Conservation (phyloP, 495 filamentous ascomycete species). For the Parachaetomium inaequale region DNA sequence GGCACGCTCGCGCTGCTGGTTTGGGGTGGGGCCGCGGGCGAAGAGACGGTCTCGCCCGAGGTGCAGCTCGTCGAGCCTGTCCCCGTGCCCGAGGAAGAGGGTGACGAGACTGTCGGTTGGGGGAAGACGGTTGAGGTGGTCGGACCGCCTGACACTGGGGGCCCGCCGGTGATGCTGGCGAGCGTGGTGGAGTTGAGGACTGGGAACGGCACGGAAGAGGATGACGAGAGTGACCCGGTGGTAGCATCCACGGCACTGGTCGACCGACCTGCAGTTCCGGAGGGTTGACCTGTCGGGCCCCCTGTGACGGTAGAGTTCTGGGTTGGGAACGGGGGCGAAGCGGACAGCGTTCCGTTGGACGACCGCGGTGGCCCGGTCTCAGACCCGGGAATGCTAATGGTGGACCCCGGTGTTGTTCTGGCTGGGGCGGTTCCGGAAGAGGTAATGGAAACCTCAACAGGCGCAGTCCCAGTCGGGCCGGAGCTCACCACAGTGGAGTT, state of each 20-base stretch:
- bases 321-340: too few species aligned
- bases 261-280: not conserved
- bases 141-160: too few species aligned
- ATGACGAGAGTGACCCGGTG: not conserved
- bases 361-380: too few species aligned
- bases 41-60: not conserved
- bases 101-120: too few species aligned
- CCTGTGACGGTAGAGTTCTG: too few species aligned
- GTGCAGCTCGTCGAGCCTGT: not conserved
- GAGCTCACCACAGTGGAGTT: constrained; percentile 6
- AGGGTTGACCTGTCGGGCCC: too few species aligned
- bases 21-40: not conserved
- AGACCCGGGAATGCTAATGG: too few species aligned
- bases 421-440: not conserved
- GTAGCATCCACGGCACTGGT: not conserved
- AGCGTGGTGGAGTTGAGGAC: too few species aligned
- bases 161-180: not conserved
- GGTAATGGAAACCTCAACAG: not conserved
- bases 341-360: too few species aligned
- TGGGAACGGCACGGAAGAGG: too few species aligned
- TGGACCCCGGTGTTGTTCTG: too few species aligned
- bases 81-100: not conserved
- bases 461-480: constrained; percentile 3
- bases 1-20: not conserved
- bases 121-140: too few species aligned